Evolutionary conservation across 371 early-diverging fungal species (phyloP), one percentile per base, ranked within the genome.

Genomic region (Mortierella sp.): DNA sequence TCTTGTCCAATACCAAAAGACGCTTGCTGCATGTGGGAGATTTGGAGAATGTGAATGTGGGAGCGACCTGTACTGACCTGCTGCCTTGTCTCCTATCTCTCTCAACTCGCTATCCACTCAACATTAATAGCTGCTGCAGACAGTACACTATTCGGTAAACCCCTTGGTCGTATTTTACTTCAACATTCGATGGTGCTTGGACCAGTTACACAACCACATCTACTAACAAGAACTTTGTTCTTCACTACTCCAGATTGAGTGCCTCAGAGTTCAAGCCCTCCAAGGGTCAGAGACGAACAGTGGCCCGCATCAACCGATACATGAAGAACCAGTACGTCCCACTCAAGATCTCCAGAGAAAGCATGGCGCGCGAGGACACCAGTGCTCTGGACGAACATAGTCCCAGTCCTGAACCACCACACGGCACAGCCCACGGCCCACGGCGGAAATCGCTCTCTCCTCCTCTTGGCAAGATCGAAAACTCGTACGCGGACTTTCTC

Each of bases 251-350:
- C 69, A 93, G 94, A 73, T 75, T 94, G 46, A 84, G 92, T 75
- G 83, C 90, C 11, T 81, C 67, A 9, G 76, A 87, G 57, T 94
- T 93, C 72, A 78, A 80, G 46, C 74, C 87, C 16, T 87, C 91
- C 24, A 95, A 95, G 83, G 90, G 93, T 11, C 96, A 96, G 78
- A 89, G 93, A 64, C 93, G 95, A 72, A 88, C 93, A 8, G 73
- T 95, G 0, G 89, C 89, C 72, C 93, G 92, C 77, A 82, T 92
- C 46, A 90, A 91, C 75, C 90, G 91, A 31, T 93, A 81, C 77
- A 76, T 93, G 48, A 89, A 89, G 59, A 81, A 85, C 50, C 77
- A 85, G 53, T 85, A 85, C 50, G 74, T 79, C 8, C 86, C 86
- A 34, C 76, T 77, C 54, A 81, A 81, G 57, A 81, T 81, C 69